Base-by-base conservation (phyloP, 305 asterid genomes). In the Salvia sclarea region DNA sequence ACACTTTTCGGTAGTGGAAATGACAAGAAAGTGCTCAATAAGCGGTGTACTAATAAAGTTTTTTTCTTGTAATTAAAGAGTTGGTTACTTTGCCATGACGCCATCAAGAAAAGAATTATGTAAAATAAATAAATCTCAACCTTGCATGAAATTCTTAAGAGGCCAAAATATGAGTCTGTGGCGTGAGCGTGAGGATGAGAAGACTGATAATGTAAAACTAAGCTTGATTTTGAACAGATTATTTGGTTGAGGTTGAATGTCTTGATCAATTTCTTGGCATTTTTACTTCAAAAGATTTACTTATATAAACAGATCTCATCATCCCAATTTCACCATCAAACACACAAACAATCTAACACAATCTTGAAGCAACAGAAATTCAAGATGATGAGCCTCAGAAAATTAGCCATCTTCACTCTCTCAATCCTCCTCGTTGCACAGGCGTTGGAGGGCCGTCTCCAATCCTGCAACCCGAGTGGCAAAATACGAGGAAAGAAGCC, bases 401-500 rank as follows among this genome's bases (percentile, higher is more conserved):
- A 33, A 3, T 35, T 18, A 44, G 71, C 47, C 7, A 35, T 68
- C 70, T 72, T 75, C 6, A 54, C 52, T 7, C 4, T 72, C 8
- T 18, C 76, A 0, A 12, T 73, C 49, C 30, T 73, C 49, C 30
- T 61, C 3, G 21, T 70, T 6, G 20, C 58, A 37, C 53, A 20
- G 9, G n/a, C 57, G 7, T 14, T 25, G 8, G 65, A 37, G 30
- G 64, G 31, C 17, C 30, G 33, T 0, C 49, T 59, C 16, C 68
- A 62, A 6, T 63, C 69, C 0, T 63, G 69, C 57, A 63, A 45
- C 2, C 43, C 69, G 54, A 63, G 86, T 49, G 84, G 86, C 66
- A 81, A 62, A 22, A 74, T 79, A 1, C 53, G 35, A 21, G 92
- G 86, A 17, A 68, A 40, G 55, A 83, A 74, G 1, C 86, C 85